These are phyloP conservation scores for Trametes villosa DNA, from an alignment of 768 basidiomycete species.

Conservation along the genomic window DNA sequence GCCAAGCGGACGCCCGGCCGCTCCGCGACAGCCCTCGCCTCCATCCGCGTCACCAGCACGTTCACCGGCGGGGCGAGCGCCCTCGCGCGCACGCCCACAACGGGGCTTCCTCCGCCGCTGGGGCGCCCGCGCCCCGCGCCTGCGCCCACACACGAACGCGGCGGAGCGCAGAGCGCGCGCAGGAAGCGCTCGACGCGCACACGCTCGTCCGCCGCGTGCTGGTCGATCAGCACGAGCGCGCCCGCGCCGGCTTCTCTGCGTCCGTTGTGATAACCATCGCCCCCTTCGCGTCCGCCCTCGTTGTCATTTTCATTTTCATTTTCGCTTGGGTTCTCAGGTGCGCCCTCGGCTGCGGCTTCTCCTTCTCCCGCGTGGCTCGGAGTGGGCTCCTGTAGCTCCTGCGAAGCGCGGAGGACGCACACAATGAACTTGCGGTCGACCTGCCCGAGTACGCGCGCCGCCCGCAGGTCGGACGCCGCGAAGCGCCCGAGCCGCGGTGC, in stretches of 20 bases:
- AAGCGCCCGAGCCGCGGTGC: constrained; percentile 36
- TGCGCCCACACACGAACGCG: constrained; percentile 33
- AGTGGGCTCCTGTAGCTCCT: not conserved
- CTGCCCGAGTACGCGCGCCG: constrained; percentile 73
- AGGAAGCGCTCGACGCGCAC: constrained; percentile 87
- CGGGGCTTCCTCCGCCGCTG: too few relatives aligned
- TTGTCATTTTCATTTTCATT: too few relatives aligned
- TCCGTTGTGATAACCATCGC: too few relatives aligned
- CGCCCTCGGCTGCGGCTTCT: constrained; percentile 27
- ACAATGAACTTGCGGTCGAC: constrained; percentile 92
- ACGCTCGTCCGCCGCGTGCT: constrained; percentile 98
- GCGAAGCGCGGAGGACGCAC: constrained; percentile 51
- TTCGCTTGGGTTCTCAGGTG: constrained; percentile 23
- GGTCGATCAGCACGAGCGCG: constrained; percentile 83
- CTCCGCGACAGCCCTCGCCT: constrained; percentile 54
- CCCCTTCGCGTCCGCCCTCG: too few relatives aligned
- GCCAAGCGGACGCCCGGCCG: constrained; percentile 47
- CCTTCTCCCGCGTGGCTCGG: too few relatives aligned
- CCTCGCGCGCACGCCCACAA: constrained; percentile 41
- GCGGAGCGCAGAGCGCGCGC: constrained; percentile 70
- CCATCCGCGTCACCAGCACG: constrained; percentile 68
- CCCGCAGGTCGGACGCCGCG: constrained; percentile 54
- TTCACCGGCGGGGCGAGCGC: constrained; percentile 57
- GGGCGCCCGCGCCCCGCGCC: not conserved
- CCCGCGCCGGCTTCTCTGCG: constrained; percentile 17